phyloP scores from a whole-genome alignment of 495 filamentous ascomycete species.

The Tetracladium marchalianum region DNA sequence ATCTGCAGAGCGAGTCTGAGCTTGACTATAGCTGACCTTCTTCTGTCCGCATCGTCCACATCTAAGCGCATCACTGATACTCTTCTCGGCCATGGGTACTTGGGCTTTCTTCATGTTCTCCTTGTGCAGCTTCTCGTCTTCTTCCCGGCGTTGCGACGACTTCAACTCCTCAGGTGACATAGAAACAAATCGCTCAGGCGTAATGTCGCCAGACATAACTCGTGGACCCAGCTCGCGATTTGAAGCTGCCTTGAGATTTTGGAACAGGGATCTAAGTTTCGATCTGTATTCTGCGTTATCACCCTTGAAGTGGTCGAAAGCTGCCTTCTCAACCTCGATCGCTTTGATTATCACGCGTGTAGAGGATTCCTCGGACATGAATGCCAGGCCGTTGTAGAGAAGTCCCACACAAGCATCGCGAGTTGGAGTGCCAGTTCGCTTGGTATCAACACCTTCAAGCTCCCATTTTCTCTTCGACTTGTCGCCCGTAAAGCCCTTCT shows the following conservation, averaged over 20 bases:
- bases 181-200: constrained; percentile 59
- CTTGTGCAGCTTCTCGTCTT: constrained; percentile 61
- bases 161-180: constrained; percentile 72
- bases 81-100: constrained; percentile 80
- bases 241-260: constrained; percentile 86
- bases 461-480: constrained; percentile 70
- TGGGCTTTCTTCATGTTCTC: constrained; percentile 95
- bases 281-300: constrained; percentile 66
- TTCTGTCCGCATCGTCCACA: constrained; percentile 86
- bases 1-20: constrained; percentile 91
- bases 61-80: constrained; percentile 72
- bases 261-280: constrained; percentile 84
- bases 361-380: constrained; percentile 44
- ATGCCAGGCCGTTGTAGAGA: constrained; percentile 74
- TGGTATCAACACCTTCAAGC: constrained; percentile 63
- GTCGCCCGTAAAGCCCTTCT: constrained; percentile 57
- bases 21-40: constrained; percentile 91
- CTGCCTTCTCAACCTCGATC: constrained; percentile 61
- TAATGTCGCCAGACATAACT: constrained; percentile 64
- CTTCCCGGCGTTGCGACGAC: constrained; percentile 54
- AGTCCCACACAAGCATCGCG: constrained; percentile 81
- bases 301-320: constrained; percentile 50
- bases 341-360: constrained; percentile 56
- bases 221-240: constrained; percentile 66
- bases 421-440: constrained; percentile 56